Conservation (phyloP, 768 basidiomycete genomes). For the Lactarius akahatsu region DNA sequence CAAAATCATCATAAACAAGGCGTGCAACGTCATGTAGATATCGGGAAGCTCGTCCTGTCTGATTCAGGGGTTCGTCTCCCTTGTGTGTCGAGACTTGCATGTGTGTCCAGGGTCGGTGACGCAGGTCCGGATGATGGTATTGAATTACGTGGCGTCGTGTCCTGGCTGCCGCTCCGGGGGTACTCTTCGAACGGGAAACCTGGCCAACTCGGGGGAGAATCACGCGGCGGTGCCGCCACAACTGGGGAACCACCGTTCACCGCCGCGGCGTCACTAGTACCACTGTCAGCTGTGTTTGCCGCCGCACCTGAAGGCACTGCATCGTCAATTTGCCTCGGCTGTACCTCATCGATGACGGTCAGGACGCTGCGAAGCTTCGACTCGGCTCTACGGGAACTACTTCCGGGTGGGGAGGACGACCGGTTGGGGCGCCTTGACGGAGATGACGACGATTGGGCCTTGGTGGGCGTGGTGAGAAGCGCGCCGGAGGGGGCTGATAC, state of each 20-base stretch:
- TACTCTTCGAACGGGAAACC: constrained; percentile 43
- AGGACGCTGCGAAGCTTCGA: constrained; percentile 71
- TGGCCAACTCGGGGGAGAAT: constrained; percentile 40
- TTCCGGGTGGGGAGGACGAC: constrained; percentile 23
- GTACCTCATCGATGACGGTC: constrained; percentile 66
- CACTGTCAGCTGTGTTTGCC: neutral
- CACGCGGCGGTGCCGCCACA: constrained; percentile 27
- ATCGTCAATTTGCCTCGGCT: constrained; percentile 29
- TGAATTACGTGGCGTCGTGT: constrained; percentile 49
- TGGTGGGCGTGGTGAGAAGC: constrained; percentile 27
- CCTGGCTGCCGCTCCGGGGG: constrained; percentile 40
- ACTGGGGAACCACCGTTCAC: constrained; percentile 15
- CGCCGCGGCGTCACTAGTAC: neutral
- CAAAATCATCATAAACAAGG: constrained; percentile 1
- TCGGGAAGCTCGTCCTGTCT: constrained; percentile 34
- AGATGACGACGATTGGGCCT: constrained; percentile 51
- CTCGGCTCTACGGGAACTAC: constrained; percentile 40
- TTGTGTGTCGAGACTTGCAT: constrained; percentile 29
- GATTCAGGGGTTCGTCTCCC: constrained; percentile 36
- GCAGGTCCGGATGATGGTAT: constrained; percentile 32
- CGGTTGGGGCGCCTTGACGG: constrained; percentile 35
- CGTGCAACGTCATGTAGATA: constrained; percentile 29
- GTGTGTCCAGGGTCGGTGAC: constrained; percentile 29
- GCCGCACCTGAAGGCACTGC: neutral
- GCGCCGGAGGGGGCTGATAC: constrained; percentile 20